These are phyloP conservation scores for Neopestalotiopsis rosae DNA, from an alignment of 2,329 filamentous ascomycete genomes.

Conservation along the genomic window DNA sequence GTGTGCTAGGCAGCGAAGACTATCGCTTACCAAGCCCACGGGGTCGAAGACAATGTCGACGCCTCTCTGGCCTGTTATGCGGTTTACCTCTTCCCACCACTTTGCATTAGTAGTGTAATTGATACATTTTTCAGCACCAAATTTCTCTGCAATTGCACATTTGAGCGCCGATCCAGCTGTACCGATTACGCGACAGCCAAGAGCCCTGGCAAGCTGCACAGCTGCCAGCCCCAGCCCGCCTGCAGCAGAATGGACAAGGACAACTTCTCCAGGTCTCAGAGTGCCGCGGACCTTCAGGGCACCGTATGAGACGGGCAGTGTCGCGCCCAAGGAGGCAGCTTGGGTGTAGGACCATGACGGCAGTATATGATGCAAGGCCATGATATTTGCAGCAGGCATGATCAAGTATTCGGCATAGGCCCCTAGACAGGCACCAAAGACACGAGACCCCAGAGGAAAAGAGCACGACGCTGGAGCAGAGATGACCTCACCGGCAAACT, in stretches of 20 bases:
- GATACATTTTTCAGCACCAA: conserved; percentile 48
- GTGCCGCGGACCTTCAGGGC: conserved; percentile 48
- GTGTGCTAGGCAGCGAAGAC: conserved; percentile 58
- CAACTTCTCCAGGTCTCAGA: conserved; percentile 51
- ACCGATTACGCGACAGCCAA: conserved; percentile 59
- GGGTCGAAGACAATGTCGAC: conserved; percentile 64
- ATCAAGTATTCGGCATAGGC: conserved; percentile 58
- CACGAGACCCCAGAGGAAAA: conserved; percentile 52
- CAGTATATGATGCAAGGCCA: conserved; percentile 49
- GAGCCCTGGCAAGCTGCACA: conserved; percentile 57
- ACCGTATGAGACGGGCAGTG: conserved; percentile 60
- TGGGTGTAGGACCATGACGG: conserved; percentile 48
- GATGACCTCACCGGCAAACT: conserved; percentile 61
- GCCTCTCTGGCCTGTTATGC: conserved; percentile 51
- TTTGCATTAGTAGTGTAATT: conserved; percentile 41
- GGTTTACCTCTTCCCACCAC: conserved; percentile 59
- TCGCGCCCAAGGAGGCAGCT: conserved; percentile 58
- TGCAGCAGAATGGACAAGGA: conserved; percentile 60
- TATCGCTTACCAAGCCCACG: conserved; percentile 60
- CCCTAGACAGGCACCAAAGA: conserved; percentile 59
- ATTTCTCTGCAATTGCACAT: conserved; percentile 41
- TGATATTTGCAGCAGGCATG: conserved; percentile 31
- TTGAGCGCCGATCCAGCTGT: conserved; percentile 55
- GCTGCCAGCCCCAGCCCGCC: conserved; percentile 62
- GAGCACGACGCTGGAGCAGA: conserved; percentile 38